These are phyloP conservation scores for Solanum chmielewskii DNA, from an alignment of 257 asterid genomes.

Conservation along the genomic window DNA sequence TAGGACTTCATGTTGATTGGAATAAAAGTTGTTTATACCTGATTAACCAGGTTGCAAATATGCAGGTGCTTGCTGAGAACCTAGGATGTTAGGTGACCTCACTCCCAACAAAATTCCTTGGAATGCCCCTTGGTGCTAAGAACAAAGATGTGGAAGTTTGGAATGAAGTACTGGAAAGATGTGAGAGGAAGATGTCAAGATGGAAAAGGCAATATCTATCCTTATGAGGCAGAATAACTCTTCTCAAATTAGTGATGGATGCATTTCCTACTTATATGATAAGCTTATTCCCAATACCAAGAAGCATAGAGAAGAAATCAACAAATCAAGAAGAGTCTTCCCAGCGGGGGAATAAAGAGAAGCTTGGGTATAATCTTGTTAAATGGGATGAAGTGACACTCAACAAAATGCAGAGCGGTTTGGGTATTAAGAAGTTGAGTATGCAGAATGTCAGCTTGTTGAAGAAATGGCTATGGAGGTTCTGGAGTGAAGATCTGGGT, in stretches of 20 bases:
- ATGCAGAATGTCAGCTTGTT: neutral
- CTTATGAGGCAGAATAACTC: neutral
- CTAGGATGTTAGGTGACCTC: no score
- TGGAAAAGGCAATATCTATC: neutral
- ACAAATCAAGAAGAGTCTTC: neutral
- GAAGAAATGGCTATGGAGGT: neutral
- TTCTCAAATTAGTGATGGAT: neutral
- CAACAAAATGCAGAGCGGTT: neutral
- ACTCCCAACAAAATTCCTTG: neutral
- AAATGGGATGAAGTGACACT: neutral
- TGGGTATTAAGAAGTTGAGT: neutral
- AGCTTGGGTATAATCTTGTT: neutral
- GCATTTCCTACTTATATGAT: neutral
- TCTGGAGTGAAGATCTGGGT: neutral
- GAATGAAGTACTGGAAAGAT: neutral
- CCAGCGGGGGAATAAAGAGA: neutral
- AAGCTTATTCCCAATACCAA: neutral
- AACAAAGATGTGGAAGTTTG: neutral
- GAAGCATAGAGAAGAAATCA: neutral
- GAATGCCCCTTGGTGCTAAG: neutral
- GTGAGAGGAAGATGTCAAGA: neutral
- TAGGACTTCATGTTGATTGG: no score
- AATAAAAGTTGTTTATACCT: no score
- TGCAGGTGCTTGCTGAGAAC: no score
- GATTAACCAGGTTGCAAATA: no score